A percentile compares a stretch with the other conserved stretches of the same genome.
Evolutionary conservation across 192 early-diverging fungal species (phyloP).

Genomic region (Umbelopsis vinacea): DNA sequence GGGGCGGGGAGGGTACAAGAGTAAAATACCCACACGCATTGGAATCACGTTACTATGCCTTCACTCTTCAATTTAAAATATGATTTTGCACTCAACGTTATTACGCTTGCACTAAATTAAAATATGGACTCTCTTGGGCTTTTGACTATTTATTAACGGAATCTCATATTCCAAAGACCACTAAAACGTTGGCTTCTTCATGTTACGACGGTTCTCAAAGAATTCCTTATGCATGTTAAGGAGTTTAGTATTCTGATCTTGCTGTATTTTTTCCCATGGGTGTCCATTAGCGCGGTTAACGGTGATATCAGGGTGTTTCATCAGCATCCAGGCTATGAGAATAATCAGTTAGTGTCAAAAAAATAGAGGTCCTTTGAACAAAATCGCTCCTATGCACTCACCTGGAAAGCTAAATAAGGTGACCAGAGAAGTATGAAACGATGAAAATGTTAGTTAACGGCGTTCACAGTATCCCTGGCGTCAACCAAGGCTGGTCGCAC

Average conservation of each 20-base stretch:
- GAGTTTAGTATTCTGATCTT: conserved; percentile 14
- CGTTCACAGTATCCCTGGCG: not conserved
- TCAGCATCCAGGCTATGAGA: conserved; percentile 13
- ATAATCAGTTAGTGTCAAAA: not conserved
- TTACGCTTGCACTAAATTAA: not conserved
- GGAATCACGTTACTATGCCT: too few relatives aligned
- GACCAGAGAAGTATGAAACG: not conserved
- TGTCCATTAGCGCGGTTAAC: conserved; percentile 13
- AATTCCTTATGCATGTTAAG: conserved; percentile 21
- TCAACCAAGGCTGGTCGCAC: not conserved
- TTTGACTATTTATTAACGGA: not conserved
- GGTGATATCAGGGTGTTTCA: conserved; percentile 19
- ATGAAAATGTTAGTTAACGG: not conserved
- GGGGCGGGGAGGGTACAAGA: not conserved
- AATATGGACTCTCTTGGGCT: too few relatives aligned
- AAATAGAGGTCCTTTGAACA: not conserved
- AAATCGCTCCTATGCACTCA: not conserved
- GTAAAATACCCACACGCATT: too few relatives aligned
- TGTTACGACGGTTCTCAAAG: conserved; percentile 17
- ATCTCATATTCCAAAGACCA: not conserved
- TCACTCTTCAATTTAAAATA: too few relatives aligned
- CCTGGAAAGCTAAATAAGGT: conserved; percentile 5
- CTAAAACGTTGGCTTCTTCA: conserved; percentile 13
- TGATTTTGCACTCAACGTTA: not conserved
- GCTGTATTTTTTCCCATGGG: conserved; percentile 19